Conservation (phyloP, 2,329 filamentous ascomycete genomes). For the Septoria linicola region DNA sequence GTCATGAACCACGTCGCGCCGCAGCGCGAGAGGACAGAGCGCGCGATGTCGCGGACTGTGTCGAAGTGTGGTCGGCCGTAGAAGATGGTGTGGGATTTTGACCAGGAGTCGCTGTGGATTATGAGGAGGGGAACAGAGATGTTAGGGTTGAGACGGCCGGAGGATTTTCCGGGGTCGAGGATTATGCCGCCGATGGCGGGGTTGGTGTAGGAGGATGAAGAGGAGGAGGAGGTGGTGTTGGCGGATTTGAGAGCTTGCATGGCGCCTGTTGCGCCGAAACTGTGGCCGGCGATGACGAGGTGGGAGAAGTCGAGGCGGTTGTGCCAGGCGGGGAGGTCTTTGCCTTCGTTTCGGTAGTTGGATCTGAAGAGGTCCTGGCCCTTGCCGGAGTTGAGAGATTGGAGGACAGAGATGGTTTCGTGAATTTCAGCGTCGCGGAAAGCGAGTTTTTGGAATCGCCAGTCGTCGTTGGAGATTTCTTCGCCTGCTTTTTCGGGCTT, state of each 20-base stretch:
- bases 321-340: conserved; percentile 49
- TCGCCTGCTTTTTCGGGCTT: conserved; percentile 19
- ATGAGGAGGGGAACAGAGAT: conserved; percentile 59
- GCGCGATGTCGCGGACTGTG: conserved; percentile 54
- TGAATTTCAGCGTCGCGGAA: conserved; percentile 47
- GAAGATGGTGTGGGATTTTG: conserved; percentile 54
- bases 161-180: conserved; percentile 63
- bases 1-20: conserved; percentile 45
- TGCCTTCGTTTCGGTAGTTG: conserved; percentile 52
- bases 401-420: conserved; percentile 43
- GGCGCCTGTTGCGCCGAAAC: conserved; percentile 63
- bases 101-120: conserved; percentile 65
- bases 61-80: conserved; percentile 64
- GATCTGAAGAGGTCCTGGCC: conserved; percentile 34
- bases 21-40: conserved; percentile 44
- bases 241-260: conserved; percentile 57
- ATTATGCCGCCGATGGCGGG: conserved; percentile 58
- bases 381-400: conserved; percentile 39
- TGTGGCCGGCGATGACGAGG: conserved; percentile 61
- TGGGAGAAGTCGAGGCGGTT: conserved; percentile 54
- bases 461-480: conserved; percentile 24
- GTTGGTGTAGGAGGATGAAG: conserved; percentile 1
- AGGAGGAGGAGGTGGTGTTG: conserved; percentile 35
- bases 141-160: conserved; percentile 58
- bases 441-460: conserved; percentile 34